These are phyloP conservation scores for Taphrina confusa DNA, from an alignment of 1,139 yeast species.

Conservation along the genomic window DNA sequence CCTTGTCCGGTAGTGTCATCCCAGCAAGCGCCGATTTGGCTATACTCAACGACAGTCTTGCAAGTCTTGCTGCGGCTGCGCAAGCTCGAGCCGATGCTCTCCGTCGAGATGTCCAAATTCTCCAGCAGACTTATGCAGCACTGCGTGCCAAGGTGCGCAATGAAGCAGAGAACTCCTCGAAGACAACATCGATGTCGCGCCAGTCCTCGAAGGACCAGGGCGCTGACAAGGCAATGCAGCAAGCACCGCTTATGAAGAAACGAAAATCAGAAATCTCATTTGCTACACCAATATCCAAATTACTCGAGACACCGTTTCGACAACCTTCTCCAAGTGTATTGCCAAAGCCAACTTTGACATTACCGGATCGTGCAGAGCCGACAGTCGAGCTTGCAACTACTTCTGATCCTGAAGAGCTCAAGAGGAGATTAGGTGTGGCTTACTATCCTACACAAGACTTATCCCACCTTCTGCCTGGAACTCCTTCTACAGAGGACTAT, in stretches of 20 bases:
- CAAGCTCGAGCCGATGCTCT: conserved; percentile 34
- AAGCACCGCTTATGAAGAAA: conserved; percentile 18
- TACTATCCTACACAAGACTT: conserved; percentile 82
- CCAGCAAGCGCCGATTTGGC: conserved; percentile 24
- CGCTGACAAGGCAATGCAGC: not conserved
- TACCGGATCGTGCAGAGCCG: conserved; percentile 20
- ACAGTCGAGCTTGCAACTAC: conserved; percentile 18
- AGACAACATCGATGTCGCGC: not conserved
- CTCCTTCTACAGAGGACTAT: conserved; percentile 81
- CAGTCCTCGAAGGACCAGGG: not conserved
- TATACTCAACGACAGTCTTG: conserved; percentile 21
- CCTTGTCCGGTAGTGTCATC: conserved; percentile 5
- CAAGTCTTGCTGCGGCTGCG: conserved; percentile 18
- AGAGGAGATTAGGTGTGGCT: conserved; percentile 81
- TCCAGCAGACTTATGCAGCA: conserved; percentile 20
- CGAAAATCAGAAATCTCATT: conserved; percentile 10
- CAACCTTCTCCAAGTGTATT: conserved; percentile 9
- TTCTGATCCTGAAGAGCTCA: conserved; percentile 58
- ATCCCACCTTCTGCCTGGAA: conserved; percentile 77
- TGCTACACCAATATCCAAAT: conserved; percentile 9
- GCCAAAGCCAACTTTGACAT: conserved; percentile 1
- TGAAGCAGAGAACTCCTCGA: conserved; percentile 1
- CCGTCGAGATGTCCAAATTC: conserved; percentile 15
- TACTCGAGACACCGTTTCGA: conserved; percentile 6
- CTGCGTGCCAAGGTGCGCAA: conserved; percentile 14